phyloP scores from a whole-genome alignment of 805 yeast genomes.

The Kuraishia borneana region DNA sequence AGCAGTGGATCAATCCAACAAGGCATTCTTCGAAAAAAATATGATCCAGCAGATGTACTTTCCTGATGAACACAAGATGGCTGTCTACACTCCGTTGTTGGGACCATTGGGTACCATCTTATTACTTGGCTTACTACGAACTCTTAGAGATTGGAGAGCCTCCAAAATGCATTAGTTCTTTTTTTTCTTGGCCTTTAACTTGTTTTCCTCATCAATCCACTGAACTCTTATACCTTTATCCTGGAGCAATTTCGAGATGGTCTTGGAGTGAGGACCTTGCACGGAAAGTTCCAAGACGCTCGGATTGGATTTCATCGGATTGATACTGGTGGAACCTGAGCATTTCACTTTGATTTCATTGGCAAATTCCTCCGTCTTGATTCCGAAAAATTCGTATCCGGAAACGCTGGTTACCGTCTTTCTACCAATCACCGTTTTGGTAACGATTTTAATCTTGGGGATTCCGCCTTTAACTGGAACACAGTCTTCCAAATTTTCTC shows the following conservation, averaged over 20 bases:
- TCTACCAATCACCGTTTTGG: conserved; percentile 73
- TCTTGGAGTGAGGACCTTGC: conserved; percentile 79
- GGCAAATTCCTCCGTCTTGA: conserved; percentile 56
- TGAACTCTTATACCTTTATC: conserved; percentile 50
- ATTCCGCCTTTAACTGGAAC: conserved; percentile 49
- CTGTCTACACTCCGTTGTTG: conserved; percentile 81
- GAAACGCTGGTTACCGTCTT: conserved; percentile 66
- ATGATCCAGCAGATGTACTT: conserved; percentile 94
- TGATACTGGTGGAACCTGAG: conserved; percentile 79
- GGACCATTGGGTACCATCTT: conserved; percentile 77
- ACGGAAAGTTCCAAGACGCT: conserved; percentile 61
- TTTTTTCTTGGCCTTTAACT: conserved; percentile 43
- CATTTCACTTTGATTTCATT: conserved; percentile 66
- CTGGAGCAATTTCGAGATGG: conserved; percentile 45
- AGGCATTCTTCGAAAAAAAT: conserved; percentile 85
- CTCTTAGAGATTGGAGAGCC: conserved; percentile 22
- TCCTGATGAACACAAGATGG: conserved; percentile 92
- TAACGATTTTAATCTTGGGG: conserved; percentile 55
- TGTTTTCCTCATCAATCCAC: conserved; percentile 60
- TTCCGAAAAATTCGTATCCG: conserved; percentile 56
- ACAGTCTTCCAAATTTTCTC: conserved; percentile 20
- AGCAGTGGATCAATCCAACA: conserved; percentile 52
- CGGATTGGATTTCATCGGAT: conserved; percentile 44
- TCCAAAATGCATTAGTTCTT: neutral
- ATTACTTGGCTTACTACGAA: conserved; percentile 36